Evolutionary conservation across 2,329 filamentous ascomycete genomes (phyloP), one percentile per base, ranked within the genome.

Genomic region (Talaromyces sp.): DNA sequence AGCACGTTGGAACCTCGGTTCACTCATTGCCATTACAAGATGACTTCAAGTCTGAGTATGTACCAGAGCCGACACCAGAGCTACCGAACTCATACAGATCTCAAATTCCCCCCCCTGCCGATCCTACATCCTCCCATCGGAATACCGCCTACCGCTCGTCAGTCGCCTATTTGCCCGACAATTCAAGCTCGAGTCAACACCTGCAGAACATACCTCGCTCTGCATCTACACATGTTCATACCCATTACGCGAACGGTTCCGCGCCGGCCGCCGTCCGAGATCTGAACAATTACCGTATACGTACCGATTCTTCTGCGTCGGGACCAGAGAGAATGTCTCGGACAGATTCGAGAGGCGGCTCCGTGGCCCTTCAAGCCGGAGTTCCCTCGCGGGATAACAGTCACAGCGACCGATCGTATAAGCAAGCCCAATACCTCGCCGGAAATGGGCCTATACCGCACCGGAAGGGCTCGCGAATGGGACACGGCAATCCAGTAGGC

Each of bases 401-500:
- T 71, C 85, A 90, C 70, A 84, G 84, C 71, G 88, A 91, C 65
- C 83, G 87, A 67, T 81, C 85, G 33, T 92, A 93, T 73, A 84
- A 85, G 61, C 82, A 85, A 65, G 80, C 82, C 58, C 86, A 85
- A 67, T 80, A 84, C 56, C 80, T 82, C 40, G 75, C 77, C 33
- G 82, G 80, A 14, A 87, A 84, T 72, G 86, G 84, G 5, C 85
- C 88, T 14, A 75, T 89, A 64, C 91, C 92, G 50, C 89, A 90
- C 46, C 86, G 92, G 69, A 85, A 89, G 72, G 89, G 87, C 70
- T 96, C 92, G 11, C 86, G 88, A 72, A 86, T 89, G 50, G 84
- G 89, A 75, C 84, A 83, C 42, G 83, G 85, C 66, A 74, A 68
- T 60, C 73, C 68, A 5, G 72, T 75, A 28, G 75, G 74, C 39